Evolutionary conservation across 495 filamentous ascomycete species (phyloP).

Genomic region (Lasiosphaeris hirsuta): DNA sequence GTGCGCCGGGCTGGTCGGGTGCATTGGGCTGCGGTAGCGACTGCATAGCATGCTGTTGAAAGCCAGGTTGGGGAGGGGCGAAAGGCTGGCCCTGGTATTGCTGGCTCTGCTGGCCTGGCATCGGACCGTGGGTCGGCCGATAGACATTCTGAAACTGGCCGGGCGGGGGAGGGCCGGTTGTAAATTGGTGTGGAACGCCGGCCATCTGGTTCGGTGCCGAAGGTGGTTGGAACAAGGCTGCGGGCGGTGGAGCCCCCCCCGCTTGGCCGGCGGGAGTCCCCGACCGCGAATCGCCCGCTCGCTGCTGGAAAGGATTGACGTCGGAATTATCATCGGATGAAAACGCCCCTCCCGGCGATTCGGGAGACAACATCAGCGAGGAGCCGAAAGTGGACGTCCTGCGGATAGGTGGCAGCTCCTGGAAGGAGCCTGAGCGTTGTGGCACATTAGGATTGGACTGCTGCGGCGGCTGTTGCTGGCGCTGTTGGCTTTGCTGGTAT

Average conservation of each 20-base stretch:
- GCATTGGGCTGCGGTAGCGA: conserved; percentile 7
- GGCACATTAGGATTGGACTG: conserved; percentile 18
- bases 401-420: conserved; percentile 50
- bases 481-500: conserved; percentile 17
- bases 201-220: conserved; percentile 5
- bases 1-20: conserved; percentile 16
- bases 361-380: conserved; percentile 22
- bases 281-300: neutral
- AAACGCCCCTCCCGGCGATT: conserved; percentile 10
- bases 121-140: conserved; percentile 23
- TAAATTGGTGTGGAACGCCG: conserved; percentile 9
- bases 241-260: conserved; percentile 1
- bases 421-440: conserved; percentile 36
- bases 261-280: neutral
- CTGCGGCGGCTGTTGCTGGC: conserved; percentile 15
- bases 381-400: conserved; percentile 50
- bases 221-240: neutral
- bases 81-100: conserved; percentile 19
- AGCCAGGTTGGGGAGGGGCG: neutral
- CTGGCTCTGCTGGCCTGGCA: conserved; percentile 15
- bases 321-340: neutral
- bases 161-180: conserved; percentile 10
- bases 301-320: conserved; percentile 5
- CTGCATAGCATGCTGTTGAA: conserved; percentile 10
- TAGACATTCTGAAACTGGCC: conserved; percentile 26